Evolutionary conservation across 441 rosid species (phyloP).

Genomic region (Mallotus repandus): DNA sequence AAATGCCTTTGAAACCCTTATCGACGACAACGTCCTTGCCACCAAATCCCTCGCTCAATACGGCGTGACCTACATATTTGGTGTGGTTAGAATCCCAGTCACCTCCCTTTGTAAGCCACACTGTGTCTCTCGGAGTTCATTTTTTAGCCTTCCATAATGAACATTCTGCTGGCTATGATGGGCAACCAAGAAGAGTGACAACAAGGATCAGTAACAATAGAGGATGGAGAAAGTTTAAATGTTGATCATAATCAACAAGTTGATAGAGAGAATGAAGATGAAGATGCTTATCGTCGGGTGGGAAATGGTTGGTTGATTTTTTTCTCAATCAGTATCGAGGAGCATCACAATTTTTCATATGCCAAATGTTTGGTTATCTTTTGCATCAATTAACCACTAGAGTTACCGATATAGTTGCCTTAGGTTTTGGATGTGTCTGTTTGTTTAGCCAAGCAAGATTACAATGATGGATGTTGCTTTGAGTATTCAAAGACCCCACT

Average conservation of each 20-base stretch:
- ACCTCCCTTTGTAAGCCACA: conserved; percentile 85
- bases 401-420: no score
- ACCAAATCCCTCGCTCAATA: conserved; percentile 63
- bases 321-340: conserved; percentile 20
- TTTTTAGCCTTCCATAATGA: conserved; percentile 96
- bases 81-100: conserved; percentile 94
- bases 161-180: conserved; percentile 80
- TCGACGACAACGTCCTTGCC: conserved; percentile 72
- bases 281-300: conserved; percentile 27
- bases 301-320: conserved; percentile 2
- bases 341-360: conserved; percentile 15
- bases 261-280: conserved; percentile 30
- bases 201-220: conserved; percentile 31
- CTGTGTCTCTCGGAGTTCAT: conserved; percentile 72
- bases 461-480: no score
- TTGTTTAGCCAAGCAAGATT: no score
- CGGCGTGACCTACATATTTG: conserved; percentile 87
- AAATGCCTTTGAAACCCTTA: conserved; percentile 15
- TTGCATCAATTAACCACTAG: no score
- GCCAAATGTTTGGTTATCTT: not conserved
- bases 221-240: conserved; percentile 36
- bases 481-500: no score
- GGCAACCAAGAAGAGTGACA: conserved; percentile 57
- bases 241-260: conserved; percentile 36
- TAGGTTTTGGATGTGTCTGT: no score